Base-by-base conservation (phyloP, 192 early-diverging fungal genomes). In the Coemansia aciculifera region DNA sequence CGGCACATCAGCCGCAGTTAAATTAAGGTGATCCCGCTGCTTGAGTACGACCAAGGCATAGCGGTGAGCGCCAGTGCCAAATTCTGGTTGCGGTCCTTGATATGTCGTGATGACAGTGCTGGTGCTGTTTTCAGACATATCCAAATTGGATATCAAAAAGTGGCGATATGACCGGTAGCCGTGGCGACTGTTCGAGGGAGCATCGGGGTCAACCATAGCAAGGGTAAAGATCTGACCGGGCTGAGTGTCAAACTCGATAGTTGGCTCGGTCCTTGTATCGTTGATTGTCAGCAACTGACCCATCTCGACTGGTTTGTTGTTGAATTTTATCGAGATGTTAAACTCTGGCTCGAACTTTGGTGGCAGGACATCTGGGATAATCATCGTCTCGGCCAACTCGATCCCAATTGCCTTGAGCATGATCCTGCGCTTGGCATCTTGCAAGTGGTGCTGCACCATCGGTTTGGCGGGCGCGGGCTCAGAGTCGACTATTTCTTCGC, bases 151-250 rank as follows among this genome's bases (percentile, higher is more conserved):
- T 0, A 72, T 59, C 31, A 75, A 52, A 36, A 73, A 75, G 39
- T 81, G 73, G 1, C 73, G 44, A 48, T 72, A 81, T 0, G 73
- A 75, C 11, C 73, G 42, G 61, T 75, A 75, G 17, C 70, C 78
- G 15, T 81, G 78, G 10, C 63, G 68, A 4, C 57, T 31, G 17
- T 36, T 68, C 1, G 69, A 66, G 0, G 73, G 78, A 0, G 71
- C 34, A 39, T 81, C 74, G 34, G 74, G 66, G 19, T 81, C 79
- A 8, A 81, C 56, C 11, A 81, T 76, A 15, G 71, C 74, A 0
- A 72, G 51, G 9, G 69, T 69, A 32, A 73, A 81, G 0, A 59
- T 32, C 31, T 73, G 63, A 10, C 67, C 71, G 0, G 49, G 59
- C 21, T 57, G 67, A 9, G 71, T 51, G 62, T 76, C 74, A 62